Conservation (phyloP, 73 alveolate genomes). For the Paramecium sexaurelia region DNA sequence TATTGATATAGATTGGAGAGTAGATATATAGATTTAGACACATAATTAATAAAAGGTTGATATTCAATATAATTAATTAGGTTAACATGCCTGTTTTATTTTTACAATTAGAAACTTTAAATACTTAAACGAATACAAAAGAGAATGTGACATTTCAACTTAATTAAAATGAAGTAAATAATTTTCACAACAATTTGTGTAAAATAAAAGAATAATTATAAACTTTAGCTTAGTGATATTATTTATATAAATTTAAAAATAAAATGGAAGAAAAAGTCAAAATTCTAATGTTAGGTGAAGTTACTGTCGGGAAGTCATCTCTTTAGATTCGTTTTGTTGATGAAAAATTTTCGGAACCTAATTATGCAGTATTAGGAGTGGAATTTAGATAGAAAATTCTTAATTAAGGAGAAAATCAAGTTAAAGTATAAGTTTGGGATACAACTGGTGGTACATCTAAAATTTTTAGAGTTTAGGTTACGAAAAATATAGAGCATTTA, state of each 20-base stretch:
- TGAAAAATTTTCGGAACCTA: constrained; percentile 71
- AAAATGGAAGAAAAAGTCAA: constrained; percentile 40
- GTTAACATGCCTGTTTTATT: constrained; percentile 47
- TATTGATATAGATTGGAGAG: constrained; percentile 57
- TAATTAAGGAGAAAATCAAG: constrained; percentile 54
- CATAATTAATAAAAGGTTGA: constrained; percentile 33
- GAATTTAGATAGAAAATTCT: constrained; percentile 71
- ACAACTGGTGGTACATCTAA: constrained; percentile 75
- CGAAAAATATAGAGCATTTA: constrained; percentile 77
- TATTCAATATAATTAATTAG: neutral
- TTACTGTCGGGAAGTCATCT: constrained; percentile 84
- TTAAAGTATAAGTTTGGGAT: constrained; percentile 80
- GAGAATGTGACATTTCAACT: constrained; percentile 44
- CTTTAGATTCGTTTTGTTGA: constrained; percentile 69
- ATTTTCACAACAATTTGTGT: constrained; percentile 27
- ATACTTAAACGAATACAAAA: constrained; percentile 3
- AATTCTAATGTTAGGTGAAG: constrained; percentile 76
- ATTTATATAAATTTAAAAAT: neutral
- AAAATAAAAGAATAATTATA: constrained; percentile 37
- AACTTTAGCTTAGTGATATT: constrained; percentile 40
- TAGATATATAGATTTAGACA: constrained; percentile 17
- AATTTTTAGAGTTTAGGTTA: neutral
- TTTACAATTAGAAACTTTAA: constrained; percentile 21
- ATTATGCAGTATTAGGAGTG: constrained; percentile 79
- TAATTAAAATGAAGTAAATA: constrained; percentile 44